Conservation (phyloP, 1,139 yeast genomes). For the Yamadazyma pseudoaaseri region DNA sequence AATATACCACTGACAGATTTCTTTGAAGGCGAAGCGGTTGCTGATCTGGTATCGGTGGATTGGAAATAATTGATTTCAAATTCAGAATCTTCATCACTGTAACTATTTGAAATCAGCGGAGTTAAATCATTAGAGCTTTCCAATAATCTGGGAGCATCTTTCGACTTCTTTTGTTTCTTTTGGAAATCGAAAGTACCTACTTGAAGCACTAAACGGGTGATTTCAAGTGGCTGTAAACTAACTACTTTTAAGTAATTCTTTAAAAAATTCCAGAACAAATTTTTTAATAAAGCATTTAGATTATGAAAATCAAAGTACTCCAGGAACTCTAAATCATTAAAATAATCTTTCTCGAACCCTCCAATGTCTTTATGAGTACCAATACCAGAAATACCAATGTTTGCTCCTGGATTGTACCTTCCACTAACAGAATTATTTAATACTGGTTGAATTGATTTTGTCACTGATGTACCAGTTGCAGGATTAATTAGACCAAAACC, state of each 20-base stretch:
- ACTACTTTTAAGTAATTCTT: constrained; percentile 67
- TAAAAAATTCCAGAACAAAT: constrained; percentile 58
- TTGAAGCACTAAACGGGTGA: constrained; percentile 74
- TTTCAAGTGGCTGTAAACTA: constrained; percentile 86
- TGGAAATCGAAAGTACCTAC: constrained; percentile 58
- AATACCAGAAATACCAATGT: constrained; percentile 15
- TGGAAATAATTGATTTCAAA: constrained; percentile 60
- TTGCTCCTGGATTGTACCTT: constrained; percentile 16
- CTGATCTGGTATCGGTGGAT: neutral
- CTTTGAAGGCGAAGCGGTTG: constrained; percentile 7
- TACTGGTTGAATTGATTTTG: constrained; percentile 16
- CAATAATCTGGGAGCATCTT: constrained; percentile 9
- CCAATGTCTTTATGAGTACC: constrained; percentile 4
- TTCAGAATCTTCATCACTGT: constrained; percentile 27
- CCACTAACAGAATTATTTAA: constrained; percentile 13
- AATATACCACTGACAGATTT: constrained; percentile 4
- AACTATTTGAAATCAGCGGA: constrained; percentile 5
- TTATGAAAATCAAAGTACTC: constrained; percentile 65
- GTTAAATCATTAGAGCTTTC: constrained; percentile 12
- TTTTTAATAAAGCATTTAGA: constrained; percentile 51
- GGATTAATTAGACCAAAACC: constrained; percentile 58
- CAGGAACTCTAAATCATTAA: constrained; percentile 63
- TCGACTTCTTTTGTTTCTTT: constrained; percentile 7
- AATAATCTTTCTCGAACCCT: constrained; percentile 42
- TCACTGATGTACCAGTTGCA: constrained; percentile 34